Evolutionary conservation across 257 asterid species (phyloP), one percentile per base, ranked within the genome.

Genomic region (Nicotiana tomentosiformis): DNA sequence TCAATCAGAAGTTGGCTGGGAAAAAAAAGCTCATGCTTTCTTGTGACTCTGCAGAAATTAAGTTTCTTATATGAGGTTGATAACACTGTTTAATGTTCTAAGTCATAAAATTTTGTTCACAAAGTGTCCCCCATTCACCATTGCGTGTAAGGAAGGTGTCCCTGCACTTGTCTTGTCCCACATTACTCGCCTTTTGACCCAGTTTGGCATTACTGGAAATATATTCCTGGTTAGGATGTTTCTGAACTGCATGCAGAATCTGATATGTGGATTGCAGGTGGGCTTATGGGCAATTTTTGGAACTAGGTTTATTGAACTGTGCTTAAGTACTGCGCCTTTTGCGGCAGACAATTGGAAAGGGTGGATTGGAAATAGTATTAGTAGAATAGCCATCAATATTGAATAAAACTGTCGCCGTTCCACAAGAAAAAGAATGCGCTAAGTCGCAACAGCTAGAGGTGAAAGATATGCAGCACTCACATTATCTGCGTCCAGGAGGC

Each of bases 1-100:
- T 82, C 68, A 64, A 74, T 76, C 43, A 76, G 46, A 26, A 51
- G 64, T 76, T 26, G 80, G 80, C 43, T 51, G 46, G 80, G 15
- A 29, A 26, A 58, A 39, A 46, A 26, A 5, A 53, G 15, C 37
- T 76, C 80, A 51, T 76, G 46, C 20, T 74, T 74, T 26, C 64
- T 51, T 74, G 62, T 72, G 80, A 32, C 16, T 53, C 62, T 51
- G 16, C 64, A 51, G 80, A 51, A 29, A 74, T 26, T 70, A n/a
- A 70, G 78, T 70, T 43, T 12, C 60, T 43, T 43, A 29, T 11
- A 20, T 43, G 60, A 70, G 78, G 35, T 6, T 12, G 14, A 70
- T 70, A 12, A 18, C 17, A 37, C 1, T 68, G 53, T 37, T 68
- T 14, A 67, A 53, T 51, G 39, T 68, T 35, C 9, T 29, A 5